Evolutionary conservation across 495 filamentous ascomycete species (phyloP).

Genomic region (Entonaema liquescens): DNA sequence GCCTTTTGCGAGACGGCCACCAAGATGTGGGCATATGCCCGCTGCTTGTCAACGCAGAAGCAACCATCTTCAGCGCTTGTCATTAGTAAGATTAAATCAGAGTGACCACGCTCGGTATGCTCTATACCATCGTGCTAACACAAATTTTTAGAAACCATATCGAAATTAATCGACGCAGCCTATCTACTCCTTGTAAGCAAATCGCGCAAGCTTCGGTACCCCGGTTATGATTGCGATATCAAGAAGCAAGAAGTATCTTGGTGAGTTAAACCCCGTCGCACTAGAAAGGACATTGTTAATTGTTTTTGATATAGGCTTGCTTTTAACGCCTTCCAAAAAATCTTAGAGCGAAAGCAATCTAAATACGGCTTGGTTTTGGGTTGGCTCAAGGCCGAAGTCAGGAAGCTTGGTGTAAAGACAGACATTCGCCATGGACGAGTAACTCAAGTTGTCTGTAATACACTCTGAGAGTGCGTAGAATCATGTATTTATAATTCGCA

Average conservation of each 20-base stretch:
- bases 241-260: conserved; percentile 73
- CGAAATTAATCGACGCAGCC: conserved; percentile 70
- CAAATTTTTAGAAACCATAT: conserved; percentile 64
- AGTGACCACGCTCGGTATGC: neutral
- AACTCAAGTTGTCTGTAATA: conserved; percentile 5
- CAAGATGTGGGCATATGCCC: conserved; percentile 84
- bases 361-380: conserved; percentile 65
- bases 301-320: conserved; percentile 59
- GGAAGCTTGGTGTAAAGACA: conserved; percentile 40
- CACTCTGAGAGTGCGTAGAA: neutral
- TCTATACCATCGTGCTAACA: conserved; percentile 4
- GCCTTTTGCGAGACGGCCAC: conserved; percentile 79
- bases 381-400: conserved; percentile 66
- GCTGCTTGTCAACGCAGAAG: conserved; percentile 63
- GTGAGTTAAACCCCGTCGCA: conserved; percentile 50
- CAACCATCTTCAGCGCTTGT: conserved; percentile 65
- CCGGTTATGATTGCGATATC: conserved; percentile 66
- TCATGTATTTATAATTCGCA: neutral
- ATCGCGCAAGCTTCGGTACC: conserved; percentile 55
- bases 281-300: no score
- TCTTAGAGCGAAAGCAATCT: conserved; percentile 74
- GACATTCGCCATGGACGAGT: conserved; percentile 42
- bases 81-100: conserved; percentile 60
- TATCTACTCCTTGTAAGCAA: conserved; percentile 70
- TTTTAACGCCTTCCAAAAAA: conserved; percentile 69